Base-by-base conservation (phyloP, 2,329 filamentous ascomycete species). In the Aspergillus viridinutans region DNA sequence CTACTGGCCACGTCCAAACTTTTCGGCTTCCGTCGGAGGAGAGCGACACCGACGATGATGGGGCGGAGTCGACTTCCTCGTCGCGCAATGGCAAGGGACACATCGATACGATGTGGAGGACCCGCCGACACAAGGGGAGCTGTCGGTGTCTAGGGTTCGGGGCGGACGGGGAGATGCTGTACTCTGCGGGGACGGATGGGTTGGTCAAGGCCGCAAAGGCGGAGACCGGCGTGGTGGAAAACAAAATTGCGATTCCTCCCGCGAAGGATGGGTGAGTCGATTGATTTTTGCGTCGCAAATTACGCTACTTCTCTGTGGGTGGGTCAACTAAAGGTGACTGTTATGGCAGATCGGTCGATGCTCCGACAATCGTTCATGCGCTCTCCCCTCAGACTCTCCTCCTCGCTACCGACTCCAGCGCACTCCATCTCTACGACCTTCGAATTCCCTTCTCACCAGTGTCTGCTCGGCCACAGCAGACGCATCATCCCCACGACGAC, bases 91-190 rank as follows among this genome's bases (percentile, higher is more conserved):
- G 90, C 10, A 88, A 83, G 61, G 89, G 87, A 47, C 85, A 87
- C 55, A 89, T 97, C 61, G 89, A 92, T 64, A 90, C 88, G 0
- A 78, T 87, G 58, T 99, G 94, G 94, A 84, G 85, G 66, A 97
- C 94, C 4, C 83, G 87, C 64, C 83, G 94, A 59, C 94, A 99
- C 78, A 96, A 96, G 79, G 93, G 92, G 12, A 97, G 92, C 80
- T 97, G 93, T 71, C 84, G 94, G 53, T 87, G 85, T 58, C 77
- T 97, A 55, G 85, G 83, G 4, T 97, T 92, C 75, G 88, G 86
- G 62, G 75, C 85, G 56, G 92, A 97, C 71, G 94, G 93, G 17
- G 78, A 84, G 62, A 81, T 87, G 80, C 75, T 81, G 76, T 86
- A 80, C 64, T 82, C 79, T 21, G 79, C 83, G 3, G 85, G 85